Evolutionary conservation across 148 eudicot genomes (phyloP).

Genomic region (Rhododendron kiyosumense): DNA sequence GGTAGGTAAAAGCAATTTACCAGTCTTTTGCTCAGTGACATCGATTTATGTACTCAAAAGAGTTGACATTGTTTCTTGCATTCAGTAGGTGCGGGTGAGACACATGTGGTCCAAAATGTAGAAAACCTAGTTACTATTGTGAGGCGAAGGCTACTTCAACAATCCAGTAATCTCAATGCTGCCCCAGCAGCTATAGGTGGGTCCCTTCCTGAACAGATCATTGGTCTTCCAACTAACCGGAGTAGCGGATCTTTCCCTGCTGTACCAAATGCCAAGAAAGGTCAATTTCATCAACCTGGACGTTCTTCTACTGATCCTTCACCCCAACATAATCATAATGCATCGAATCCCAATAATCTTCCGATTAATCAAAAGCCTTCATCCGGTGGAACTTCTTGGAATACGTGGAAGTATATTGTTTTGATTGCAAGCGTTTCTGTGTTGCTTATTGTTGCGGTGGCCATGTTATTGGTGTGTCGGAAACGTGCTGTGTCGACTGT

Average conservation of each 20-base stretch:
- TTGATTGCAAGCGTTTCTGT: conserved; percentile 33
- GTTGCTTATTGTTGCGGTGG: conserved; percentile 29
- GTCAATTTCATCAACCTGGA: conserved; percentile 12
- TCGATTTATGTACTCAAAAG: background rate
- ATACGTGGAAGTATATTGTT: conserved; percentile 50
- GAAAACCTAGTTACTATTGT: conserved; percentile 20
- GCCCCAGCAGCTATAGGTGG: conserved; percentile 28
- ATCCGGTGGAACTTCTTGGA: conserved; percentile 21
- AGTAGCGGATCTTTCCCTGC: conserved; percentile 95
- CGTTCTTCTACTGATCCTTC: conserved; percentile 23
- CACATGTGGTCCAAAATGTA: conserved; percentile 16
- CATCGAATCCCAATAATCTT: conserved; percentile 6
- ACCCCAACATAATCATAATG: conserved; percentile 11
- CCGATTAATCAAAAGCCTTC: conserved; percentile 8
- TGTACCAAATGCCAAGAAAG: conserved; percentile 26
- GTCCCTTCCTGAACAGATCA: conserved; percentile 17
- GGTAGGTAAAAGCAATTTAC: conserved; percentile 34
- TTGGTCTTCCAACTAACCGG: conserved; percentile 38
- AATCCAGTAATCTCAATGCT: conserved; percentile 70
- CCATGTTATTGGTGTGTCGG: conserved; percentile 36
- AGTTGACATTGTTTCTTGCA: background rate
- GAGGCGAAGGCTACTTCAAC: conserved; percentile 61
- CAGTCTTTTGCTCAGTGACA: background rate
- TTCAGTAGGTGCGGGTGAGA: conserved; percentile 37
- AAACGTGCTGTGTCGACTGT: conserved; percentile 52